Base-by-base conservation (phyloP, 2,329 filamentous ascomycete species). In the Bipolaris victoriae region DNA sequence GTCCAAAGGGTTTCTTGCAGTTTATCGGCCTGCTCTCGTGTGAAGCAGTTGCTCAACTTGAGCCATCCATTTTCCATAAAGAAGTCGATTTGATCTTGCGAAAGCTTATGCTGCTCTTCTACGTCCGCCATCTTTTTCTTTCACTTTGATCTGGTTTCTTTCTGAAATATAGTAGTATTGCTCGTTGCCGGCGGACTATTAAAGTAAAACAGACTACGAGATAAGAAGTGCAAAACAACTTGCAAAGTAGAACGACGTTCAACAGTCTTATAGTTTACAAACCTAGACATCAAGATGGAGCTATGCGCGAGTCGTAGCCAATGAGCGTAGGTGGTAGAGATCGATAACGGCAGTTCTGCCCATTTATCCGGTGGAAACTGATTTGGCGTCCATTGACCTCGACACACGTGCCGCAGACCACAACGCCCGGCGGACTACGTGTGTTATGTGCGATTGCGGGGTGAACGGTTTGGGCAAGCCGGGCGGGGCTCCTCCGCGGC, bases 1-100 rank as follows among this genome's bases (percentile, higher is more conserved):
- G 83, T 84, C 88, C 88, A 90, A 35, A 90, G 66, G 16, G 78
- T 78, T 10, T 73, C 66, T 3, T 81, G 82, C 61, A 82, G 80
- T 40, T 80, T 76, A 2, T 77, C 77, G 1, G 82, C 80, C 61
- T 82, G 79, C 50, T 79, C 76, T 16, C 68, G 70, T 0, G 81
- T 79, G 67, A 85, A 85, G 75, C 84, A 86, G 26, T 79, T 69
- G 1, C 77, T 75, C 13, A 87, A 70, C 45, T 83, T 83, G 20
- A 87, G 64, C 72, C 80, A 87, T 50, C 85, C 85, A 67, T 86
- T 76, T 40, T 80, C 68, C 35, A 87, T 72, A 68, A 86, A 87
- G 61, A 84, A 82, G 48, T 79, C 72, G 48, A 82, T 80, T 60
- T 85, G 77, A 31, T 78, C 75, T 49, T 79, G 71, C 0, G 78